These are phyloP conservation scores for Chloromonas sp. DNA, from an alignment of 163 green algal genomes.

Conservation along the genomic window DNA sequence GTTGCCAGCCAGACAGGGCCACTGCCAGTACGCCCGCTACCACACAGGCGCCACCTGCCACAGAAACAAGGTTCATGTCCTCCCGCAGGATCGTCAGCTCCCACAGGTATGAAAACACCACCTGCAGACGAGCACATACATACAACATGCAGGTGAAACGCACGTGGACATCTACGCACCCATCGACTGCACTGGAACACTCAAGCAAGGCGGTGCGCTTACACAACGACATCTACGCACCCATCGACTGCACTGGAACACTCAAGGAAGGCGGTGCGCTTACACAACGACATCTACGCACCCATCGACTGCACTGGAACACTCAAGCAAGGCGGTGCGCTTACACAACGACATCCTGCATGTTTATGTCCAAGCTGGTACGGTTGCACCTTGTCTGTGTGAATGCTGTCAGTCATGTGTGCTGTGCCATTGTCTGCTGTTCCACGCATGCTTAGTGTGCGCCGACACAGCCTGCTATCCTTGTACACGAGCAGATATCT, in stretches of 20 bases:
- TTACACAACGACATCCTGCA: not conserved
- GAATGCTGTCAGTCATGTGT: too few relatives aligned
- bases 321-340: not conserved
- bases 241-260: not conserved
- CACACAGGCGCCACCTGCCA: not conserved
- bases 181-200: not conserved
- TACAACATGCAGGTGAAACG: not conserved
- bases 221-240: not conserved
- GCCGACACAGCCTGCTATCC: not conserved
- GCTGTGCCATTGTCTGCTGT: not conserved
- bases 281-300: not conserved
- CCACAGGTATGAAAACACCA: constrained; percentile 30
- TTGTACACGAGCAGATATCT: not conserved
- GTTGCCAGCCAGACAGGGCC: not conserved
- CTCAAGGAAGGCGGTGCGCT: not conserved
- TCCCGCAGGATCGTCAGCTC: constrained; percentile 18
- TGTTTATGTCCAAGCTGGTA: too few relatives aligned
- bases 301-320: not conserved
- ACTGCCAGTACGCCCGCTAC: not conserved
- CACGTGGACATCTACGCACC: not conserved
- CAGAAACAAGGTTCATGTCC: not conserved
- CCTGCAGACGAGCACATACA: constrained; percentile 5
- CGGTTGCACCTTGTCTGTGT: too few relatives aligned
- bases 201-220: not conserved
- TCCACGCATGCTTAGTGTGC: not conserved